phyloP scores from a whole-genome alignment of 2,329 filamentous ascomycete species.

The Capronia epimyces region DNA sequence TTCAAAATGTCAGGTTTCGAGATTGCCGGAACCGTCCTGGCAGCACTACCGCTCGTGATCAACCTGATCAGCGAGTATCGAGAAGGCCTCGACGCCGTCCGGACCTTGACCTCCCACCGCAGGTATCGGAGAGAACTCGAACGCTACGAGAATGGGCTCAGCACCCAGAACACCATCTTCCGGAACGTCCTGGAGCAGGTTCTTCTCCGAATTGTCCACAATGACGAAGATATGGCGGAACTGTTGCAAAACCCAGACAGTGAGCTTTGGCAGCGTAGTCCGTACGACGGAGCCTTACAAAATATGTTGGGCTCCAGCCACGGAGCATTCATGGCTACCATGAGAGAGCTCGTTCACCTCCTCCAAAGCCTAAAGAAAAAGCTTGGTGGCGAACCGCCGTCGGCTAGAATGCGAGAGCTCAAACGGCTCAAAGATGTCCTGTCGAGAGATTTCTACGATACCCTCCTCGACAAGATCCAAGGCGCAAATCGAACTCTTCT shows the following conservation, averaged over 20 bases:
- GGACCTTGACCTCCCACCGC: too few relatives aligned
- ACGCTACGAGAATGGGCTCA: conserved; percentile 19
- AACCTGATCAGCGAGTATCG: conserved; percentile 25
- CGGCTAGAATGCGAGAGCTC: too few relatives aligned
- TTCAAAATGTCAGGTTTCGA: conserved; percentile 19
- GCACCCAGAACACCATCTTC: conserved; percentile 20
- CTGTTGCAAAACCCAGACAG: conserved; percentile 20
- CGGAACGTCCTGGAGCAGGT: conserved; percentile 23
- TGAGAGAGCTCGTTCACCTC: conserved; percentile 16
- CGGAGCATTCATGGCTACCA: conserved; percentile 18
- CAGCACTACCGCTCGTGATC: conserved; percentile 28
- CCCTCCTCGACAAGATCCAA: conserved; percentile 21
- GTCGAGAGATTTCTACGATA: conserved; percentile 19
- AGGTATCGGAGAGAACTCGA: conserved; percentile 16
- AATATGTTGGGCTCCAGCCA: conserved; percentile 16
- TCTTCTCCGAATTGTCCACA: conserved; percentile 18
- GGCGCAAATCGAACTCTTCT: conserved; percentile 20
- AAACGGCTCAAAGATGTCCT: conserved; percentile 11
- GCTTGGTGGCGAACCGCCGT: conserved; percentile 1
- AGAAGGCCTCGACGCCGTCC: conserved; percentile 12
- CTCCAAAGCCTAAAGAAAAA: conserved; percentile 1
- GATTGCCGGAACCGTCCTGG: conserved; percentile 25
- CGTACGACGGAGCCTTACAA: conserved; percentile 14
- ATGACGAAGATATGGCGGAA: conserved; percentile 20
- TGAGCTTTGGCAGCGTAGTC: conserved; percentile 15